Evolutionary conservation across 331 rosid species (phyloP), one percentile per base, ranked within the genome.

Genomic region (Saraca asoca): DNA sequence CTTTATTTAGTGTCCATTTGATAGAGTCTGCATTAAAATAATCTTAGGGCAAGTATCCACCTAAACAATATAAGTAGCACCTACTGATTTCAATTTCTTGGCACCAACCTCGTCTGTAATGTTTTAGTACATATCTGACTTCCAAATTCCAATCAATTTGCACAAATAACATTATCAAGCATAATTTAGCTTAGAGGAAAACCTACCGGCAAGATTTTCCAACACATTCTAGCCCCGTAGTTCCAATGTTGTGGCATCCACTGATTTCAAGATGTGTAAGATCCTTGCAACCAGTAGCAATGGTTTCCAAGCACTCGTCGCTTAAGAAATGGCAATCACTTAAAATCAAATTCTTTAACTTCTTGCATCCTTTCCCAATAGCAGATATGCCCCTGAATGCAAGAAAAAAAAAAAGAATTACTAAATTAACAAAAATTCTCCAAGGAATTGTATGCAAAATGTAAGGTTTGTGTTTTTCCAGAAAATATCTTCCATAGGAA

Each of bases 171-270:
- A 39, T 1, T 41, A 2, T 12, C 6, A 13, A 14, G 35, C 17
- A 24, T 59, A 71, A 55, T 52, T 24, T 1, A 24, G 31, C 31
- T 24, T 24, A 56, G 51, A 54, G 65, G 62, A 68, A 66, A 80
- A 78, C 90, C 50, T 88, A 94, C 96, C 13, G 75, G 96, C 92
- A 90, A 75, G 84, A 88, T 80, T 79, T 90, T 80, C 96, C 99
- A 70, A 94, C 80, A 48, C 82, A 88, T 75, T 90, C 91, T 34
- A 86, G 77, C 45, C 97, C 97, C 78, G 77, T 18, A 69, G 85
- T 83, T 82, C 97, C 95, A 51, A 94, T 86, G 62, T 90, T 86
- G 82, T 90, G 99, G 83, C 99, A 94, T 33, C 99, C 99, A 53
- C 90, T 88, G 69, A 94, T 88, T 83, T 90, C 96, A 50, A 94